Evolutionary conservation across 2,329 filamentous ascomycete genomes (phyloP).

Genomic region (Cytospora schulzeri): DNA sequence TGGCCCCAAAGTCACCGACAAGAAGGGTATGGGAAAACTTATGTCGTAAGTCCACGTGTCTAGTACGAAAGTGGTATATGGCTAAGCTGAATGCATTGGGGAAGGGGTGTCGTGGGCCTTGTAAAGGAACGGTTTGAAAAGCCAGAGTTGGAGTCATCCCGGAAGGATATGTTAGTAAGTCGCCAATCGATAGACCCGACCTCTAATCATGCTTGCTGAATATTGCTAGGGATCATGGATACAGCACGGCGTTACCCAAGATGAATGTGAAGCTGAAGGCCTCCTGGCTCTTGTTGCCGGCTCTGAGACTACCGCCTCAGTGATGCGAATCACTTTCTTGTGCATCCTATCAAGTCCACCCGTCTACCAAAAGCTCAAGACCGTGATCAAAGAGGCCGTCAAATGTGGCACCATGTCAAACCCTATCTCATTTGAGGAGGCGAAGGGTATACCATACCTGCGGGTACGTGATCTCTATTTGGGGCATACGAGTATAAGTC

Average conservation of each 20-base stretch:
- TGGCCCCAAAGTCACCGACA: constrained; percentile 35
- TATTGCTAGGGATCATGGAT: constrained; percentile 18
- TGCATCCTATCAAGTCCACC: constrained; percentile 44
- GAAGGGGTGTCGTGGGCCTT: neutral
- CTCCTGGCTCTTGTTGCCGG: constrained; percentile 28
- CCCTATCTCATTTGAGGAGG: constrained; percentile 33
- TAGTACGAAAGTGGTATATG: neutral
- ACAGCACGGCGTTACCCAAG: constrained; percentile 39
- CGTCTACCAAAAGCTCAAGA: constrained; percentile 50
- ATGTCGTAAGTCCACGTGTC: constrained; percentile 29
- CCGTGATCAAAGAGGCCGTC: constrained; percentile 46
- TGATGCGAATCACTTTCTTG: constrained; percentile 32
- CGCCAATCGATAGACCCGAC: fast-evolving
- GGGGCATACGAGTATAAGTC: fast-evolving
- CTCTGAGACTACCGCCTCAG: constrained; percentile 23
- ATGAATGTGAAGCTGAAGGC: constrained; percentile 45
- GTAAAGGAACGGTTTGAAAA: constrained; percentile 8
- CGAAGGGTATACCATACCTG: constrained; percentile 47
- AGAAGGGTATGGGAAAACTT: constrained; percentile 33
- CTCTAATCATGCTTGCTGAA: neutral
- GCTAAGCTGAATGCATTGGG: neutral
- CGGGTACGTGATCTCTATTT: constrained; percentile 13
- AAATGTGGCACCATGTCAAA: constrained; percentile 33
- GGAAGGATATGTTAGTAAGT: constrained; percentile 50
- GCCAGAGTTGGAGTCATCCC: constrained; percentile 38